These are phyloP conservation scores for Penicillium ucsense DNA, from an alignment of 495 filamentous ascomycete species.

Conservation along the genomic window DNA sequence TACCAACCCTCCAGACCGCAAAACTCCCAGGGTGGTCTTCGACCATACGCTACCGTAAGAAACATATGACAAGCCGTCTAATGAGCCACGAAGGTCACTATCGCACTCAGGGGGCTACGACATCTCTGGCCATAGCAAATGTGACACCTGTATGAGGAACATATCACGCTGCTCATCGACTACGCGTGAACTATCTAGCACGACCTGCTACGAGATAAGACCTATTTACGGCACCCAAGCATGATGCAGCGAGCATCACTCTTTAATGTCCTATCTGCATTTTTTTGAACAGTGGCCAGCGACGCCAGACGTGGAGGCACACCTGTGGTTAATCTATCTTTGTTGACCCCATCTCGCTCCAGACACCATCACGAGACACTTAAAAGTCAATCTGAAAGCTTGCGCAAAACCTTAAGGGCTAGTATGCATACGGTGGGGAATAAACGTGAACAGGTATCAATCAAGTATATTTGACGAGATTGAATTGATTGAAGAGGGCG, in stretches of 20 bases:
- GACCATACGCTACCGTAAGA: neutral
- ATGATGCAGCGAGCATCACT: neutral
- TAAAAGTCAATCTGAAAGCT: too few relatives aligned
- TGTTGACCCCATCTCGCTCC: neutral
- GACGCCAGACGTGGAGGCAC: neutral
- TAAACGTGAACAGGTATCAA: too few relatives aligned
- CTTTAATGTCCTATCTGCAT: neutral
- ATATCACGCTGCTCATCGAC: neutral
- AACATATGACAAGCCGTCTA: neutral
- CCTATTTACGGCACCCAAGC: slow-evolving; percentile 1
- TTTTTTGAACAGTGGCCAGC: neutral
- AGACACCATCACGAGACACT: slow-evolving; percentile 1
- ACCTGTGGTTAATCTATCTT: neutral
- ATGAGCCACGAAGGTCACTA: neutral
- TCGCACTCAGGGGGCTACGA: neutral
- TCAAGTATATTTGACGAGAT: too few relatives aligned
- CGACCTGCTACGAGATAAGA: slow-evolving; percentile 5
- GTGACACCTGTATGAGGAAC: neutral
- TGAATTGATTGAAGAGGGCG: too few relatives aligned
- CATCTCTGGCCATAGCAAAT: slow-evolving; percentile 1
- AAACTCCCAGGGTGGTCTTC: neutral
- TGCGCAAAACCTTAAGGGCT: too few relatives aligned
- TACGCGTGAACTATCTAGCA: slow-evolving; percentile 4
- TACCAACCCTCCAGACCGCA: neutral
- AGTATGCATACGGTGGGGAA: too few relatives aligned